Percentiles rank a stretch among this genome's conserved stretches.
Conservation (phyloP, 805 yeast species). For the Candida ascalaphidarum region DNA sequence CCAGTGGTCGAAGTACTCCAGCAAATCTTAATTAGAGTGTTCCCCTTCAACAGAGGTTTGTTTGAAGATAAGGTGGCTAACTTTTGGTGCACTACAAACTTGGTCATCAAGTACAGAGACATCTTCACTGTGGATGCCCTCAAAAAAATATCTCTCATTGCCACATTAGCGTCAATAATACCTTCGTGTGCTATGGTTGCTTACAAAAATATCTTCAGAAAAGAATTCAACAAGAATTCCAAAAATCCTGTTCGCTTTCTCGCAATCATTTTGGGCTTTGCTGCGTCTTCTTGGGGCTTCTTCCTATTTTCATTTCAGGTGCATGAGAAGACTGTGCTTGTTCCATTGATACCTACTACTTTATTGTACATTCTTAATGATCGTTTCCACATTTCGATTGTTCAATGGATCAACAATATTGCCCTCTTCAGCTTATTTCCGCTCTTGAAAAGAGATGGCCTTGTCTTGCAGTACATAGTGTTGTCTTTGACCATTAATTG, state of each 20-base stretch:
- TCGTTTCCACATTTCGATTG: conserved; percentile 56
- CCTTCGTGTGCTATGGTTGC: conserved; percentile 22
- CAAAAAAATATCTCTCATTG: conserved; percentile 45
- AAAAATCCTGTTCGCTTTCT: conserved; percentile 4
- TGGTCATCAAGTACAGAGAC: conserved; percentile 59
- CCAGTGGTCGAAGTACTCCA: conserved; percentile 27
- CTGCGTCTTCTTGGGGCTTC: conserved; percentile 81
- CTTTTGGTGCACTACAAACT: conserved; percentile 93
- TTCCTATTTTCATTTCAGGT: conserved; percentile 91
- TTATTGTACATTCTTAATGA: conserved; percentile 51
- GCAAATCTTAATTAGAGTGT: conserved; percentile 61
- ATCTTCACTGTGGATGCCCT: conserved; percentile 49
- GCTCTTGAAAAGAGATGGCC: conserved; percentile 64
- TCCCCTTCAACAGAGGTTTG: conserved; percentile 88
- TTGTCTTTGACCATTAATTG: conserved; percentile 63
- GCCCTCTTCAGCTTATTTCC: conserved; percentile 88
- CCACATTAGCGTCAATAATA: conserved; percentile 36
- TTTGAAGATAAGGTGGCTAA: conserved; percentile 98
- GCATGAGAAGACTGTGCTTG: conserved; percentile 85
- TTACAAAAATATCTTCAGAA: conserved; percentile 25
- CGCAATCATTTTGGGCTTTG: conserved; percentile 54
- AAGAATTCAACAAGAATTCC: conserved; percentile 8
- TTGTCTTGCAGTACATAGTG: conserved; percentile 63
- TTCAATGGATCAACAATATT: conserved; percentile 81
- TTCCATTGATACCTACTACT: conserved; percentile 82